Percentiles rank a stretch among this genome's conserved stretches.
Evolutionary conservation across 495 filamentous ascomycete genomes (phyloP).

Genomic region (Xylaria bambusicola): DNA sequence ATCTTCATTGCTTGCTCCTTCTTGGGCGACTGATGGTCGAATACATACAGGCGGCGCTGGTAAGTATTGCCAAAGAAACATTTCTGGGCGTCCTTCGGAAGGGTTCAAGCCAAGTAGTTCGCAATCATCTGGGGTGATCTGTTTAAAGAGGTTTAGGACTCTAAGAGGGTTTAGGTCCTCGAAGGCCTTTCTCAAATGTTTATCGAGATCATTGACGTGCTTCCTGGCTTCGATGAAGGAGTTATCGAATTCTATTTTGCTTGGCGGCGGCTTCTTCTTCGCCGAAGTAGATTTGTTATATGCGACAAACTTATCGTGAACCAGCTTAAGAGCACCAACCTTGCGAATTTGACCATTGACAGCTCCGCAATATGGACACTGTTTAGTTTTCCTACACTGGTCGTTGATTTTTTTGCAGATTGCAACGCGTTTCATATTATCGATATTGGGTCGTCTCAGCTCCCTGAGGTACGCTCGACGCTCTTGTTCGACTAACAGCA

Average conservation of each 20-base stretch:
- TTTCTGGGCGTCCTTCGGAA: conserved; percentile 84
- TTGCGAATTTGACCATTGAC: conserved; percentile 91
- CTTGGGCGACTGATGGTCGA: conserved; percentile 88
- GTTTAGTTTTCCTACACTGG: conserved; percentile 80
- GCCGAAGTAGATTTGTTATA: conserved; percentile 84
- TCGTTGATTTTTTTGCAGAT: conserved; percentile 86
- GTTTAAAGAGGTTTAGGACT: conserved; percentile 86
- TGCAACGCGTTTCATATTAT: conserved; percentile 75
- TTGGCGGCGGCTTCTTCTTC: conserved; percentile 76
- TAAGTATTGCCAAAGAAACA: conserved; percentile 97
- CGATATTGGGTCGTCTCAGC: conserved; percentile 77
- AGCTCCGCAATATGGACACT: conserved; percentile 71
- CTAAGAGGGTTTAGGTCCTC: conserved; percentile 91
- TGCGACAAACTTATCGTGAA: conserved; percentile 87
- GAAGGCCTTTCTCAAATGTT: conserved; percentile 83
- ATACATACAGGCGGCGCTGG: conserved; percentile 93
- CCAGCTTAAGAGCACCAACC: conserved; percentile 80
- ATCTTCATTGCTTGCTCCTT: conserved; percentile 89
- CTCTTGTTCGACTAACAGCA: conserved; percentile 77
- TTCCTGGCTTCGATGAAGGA: conserved; percentile 78
- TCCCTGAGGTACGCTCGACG: conserved; percentile 71
- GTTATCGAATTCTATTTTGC: conserved; percentile 78
- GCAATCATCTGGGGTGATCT: conserved; percentile 81
- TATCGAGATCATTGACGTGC: conserved; percentile 78
- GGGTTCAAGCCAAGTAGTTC: conserved; percentile 89